A percentile compares a stretch with the other conserved stretches of the same genome.
These are phyloP conservation scores for Metschnikowia picachoensis DNA, from an alignment of 805 yeast species.

Conservation along the genomic window DNA sequence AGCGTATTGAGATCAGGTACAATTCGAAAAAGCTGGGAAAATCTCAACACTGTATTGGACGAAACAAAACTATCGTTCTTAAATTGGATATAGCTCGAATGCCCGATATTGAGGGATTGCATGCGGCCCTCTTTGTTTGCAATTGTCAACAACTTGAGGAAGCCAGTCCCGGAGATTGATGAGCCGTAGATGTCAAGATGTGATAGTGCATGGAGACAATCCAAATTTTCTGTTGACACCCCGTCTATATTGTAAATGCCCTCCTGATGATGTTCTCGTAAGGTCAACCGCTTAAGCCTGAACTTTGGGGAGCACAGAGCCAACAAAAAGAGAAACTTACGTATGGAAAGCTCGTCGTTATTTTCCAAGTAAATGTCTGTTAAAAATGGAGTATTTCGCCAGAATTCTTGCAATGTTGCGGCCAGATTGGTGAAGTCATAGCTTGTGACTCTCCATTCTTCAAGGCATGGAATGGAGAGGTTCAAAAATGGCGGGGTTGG, in stretches of 20 bases:
- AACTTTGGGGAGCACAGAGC: slow-evolving; percentile 28
- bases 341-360: slow-evolving; percentile 27
- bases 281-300: slow-evolving; percentile 22
- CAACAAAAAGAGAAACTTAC: slow-evolving; percentile 26
- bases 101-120: slow-evolving; percentile 13
- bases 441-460: slow-evolving; percentile 27
- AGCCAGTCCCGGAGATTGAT: slow-evolving; percentile 10
- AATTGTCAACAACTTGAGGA: slow-evolving; percentile 11
- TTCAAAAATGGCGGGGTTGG: slow-evolving; percentile 26
- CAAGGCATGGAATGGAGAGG: slow-evolving; percentile 22
- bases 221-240: slow-evolving; percentile 21
- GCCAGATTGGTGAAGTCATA: slow-evolving; percentile 28
- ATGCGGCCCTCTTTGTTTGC: slow-evolving; percentile 6
- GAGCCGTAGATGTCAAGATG: slow-evolving; percentile 28
- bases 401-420: neutral
- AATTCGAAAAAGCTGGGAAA: slow-evolving; percentile 10
- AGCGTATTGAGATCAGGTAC: slow-evolving; percentile 22
- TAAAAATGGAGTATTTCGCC: neutral
- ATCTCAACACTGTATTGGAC: slow-evolving; percentile 8
- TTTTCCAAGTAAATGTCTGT: slow-evolving; percentile 29
- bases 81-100: slow-evolving; percentile 11
- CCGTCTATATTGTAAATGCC: slow-evolving; percentile 26
- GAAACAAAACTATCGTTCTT: slow-evolving; percentile 11
- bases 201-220: slow-evolving; percentile 21
- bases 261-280: slow-evolving; percentile 28